Base-by-base conservation (phyloP, 1,284 basidiomycete species). In the Cutaneotrichosporon sp. region DNA sequence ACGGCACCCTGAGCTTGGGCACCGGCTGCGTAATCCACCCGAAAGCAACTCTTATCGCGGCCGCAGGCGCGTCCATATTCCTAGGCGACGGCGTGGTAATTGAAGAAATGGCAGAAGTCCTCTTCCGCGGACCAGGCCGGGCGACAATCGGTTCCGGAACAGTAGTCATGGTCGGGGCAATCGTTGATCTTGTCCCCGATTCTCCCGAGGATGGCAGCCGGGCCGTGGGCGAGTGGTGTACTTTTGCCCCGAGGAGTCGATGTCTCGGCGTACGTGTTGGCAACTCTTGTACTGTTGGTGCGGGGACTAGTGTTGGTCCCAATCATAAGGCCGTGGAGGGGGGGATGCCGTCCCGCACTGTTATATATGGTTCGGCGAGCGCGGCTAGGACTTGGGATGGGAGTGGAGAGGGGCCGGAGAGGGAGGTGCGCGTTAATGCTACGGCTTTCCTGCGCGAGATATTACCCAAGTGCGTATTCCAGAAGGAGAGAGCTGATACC, bases 141-240 rank as follows among this genome's bases (percentile, higher is more conserved):
- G 91, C 97, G 88, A 84, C 86, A 21, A 92, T 99, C 58, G 96
- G 96, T 13, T 88, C 95, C 74, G 86, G 90, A 64, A 98, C 97
- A 77, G 82, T 93, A 59, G 96, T 99, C 75, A 92, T 97, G 81
- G 92, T 96, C 57, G 91, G 89, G 11, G 92, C 89, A 78, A 88
- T 92, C 90, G 73, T 60, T 13, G 62, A 65, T 70, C 90, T 86
- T 5, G 57, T 32, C 22, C 22, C 61, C 21, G 47, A 40, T 38
- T 26, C 26, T 26, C 26, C 26, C 26, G 26, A 26, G 26, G 58
- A 16, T 14, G 51, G 11, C 5, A 58, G 40, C 14, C 31, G 10
- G n/a, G 32, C 32, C 9, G 57, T 67, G 10, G 65, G 65, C 16
- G 47, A 38, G 16, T 64, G 65, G 63, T 64, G 64, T 52, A 30